A percentile compares a stretch with the other conserved stretches of the same genome.
Conservation (phyloP, 345 rosid species). For the Gossypium bickii region DNA sequence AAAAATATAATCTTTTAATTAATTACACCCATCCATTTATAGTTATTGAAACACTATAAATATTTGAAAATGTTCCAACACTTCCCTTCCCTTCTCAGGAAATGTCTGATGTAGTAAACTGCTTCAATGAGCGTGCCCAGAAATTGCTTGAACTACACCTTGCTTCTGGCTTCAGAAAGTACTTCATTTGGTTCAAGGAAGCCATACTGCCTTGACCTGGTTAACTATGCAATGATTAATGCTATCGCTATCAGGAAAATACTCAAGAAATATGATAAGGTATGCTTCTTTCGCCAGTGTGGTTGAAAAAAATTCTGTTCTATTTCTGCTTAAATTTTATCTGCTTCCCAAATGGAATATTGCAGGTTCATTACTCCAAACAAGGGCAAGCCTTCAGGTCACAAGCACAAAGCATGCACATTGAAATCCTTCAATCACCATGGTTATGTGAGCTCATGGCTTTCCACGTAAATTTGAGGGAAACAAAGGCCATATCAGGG, state of each 20-base stretch:
- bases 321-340: too few relatives aligned
- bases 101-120: slow-evolving; percentile 74
- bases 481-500: slow-evolving; percentile 38
- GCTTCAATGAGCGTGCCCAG: slow-evolving; percentile 73
- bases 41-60: too few relatives aligned
- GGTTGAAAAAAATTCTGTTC: not conserved
- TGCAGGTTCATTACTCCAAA: slow-evolving; percentile 74
- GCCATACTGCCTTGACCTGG: slow-evolving; percentile 58
- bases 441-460: slow-evolving; percentile 96
- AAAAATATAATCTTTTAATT: too few relatives aligned
- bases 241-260: slow-evolving; percentile 83
- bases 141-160: slow-evolving; percentile 79
- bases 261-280: slow-evolving; percentile 95
- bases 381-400: slow-evolving; percentile 95
- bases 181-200: slow-evolving; percentile 58
- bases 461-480: slow-evolving; percentile 77
- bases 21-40: too few relatives aligned
- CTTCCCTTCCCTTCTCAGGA: slow-evolving; percentile 74
- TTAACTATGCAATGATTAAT: slow-evolving; percentile 74
- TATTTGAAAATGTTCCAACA: too few relatives aligned
- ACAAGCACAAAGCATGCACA: slow-evolving; percentile 69
- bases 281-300: slow-evolving; percentile 1
- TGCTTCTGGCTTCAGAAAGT: slow-evolving; percentile 70
- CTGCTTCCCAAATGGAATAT: slow-evolving; percentile 11
- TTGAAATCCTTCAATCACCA: slow-evolving; percentile 94